These are phyloP conservation scores for Fusarium sambucinum DNA, from an alignment of 2,329 filamentous ascomycete genomes.

Conservation along the genomic window DNA sequence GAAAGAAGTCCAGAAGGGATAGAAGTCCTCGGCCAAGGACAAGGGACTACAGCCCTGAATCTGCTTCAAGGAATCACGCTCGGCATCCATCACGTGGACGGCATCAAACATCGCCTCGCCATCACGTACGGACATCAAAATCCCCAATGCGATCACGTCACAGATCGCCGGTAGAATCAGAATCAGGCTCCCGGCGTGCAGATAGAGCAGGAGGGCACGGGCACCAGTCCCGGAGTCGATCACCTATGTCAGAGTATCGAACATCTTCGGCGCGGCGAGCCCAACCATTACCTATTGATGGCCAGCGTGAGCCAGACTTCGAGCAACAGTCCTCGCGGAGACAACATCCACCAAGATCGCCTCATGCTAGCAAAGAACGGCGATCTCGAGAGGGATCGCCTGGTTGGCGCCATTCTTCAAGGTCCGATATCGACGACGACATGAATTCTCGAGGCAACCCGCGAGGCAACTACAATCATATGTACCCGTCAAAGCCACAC, in stretches of 20 bases:
- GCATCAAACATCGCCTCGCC: conserved; percentile 50
- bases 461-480: conserved; percentile 57
- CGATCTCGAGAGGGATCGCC: conserved; percentile 48
- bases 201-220: conserved; percentile 45
- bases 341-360: conserved; percentile 47
- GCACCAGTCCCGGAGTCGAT: conserved; percentile 45
- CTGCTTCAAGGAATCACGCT: conserved; percentile 48
- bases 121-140: conserved; percentile 46
- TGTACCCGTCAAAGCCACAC: conserved; percentile 55
- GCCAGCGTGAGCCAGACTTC: conserved; percentile 36
- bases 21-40: conserved; percentile 55
- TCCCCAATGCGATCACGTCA: conserved; percentile 48
- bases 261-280: conserved; percentile 38
- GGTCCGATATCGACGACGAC: conserved; percentile 64
- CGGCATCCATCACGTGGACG: conserved; percentile 52
- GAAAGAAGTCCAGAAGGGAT: conserved; percentile 56
- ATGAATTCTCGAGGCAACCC: conserved; percentile 60
- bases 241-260: conserved; percentile 39
- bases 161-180: conserved; percentile 46
- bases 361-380: conserved; percentile 46
- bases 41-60: conserved; percentile 57
- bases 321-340: conserved; percentile 40
- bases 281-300: conserved; percentile 44
- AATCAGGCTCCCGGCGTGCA: conserved; percentile 43
- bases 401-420: conserved; percentile 57